Conservation (phyloP, 305 asterid species). For the Caryopteris hybrid region DNA sequence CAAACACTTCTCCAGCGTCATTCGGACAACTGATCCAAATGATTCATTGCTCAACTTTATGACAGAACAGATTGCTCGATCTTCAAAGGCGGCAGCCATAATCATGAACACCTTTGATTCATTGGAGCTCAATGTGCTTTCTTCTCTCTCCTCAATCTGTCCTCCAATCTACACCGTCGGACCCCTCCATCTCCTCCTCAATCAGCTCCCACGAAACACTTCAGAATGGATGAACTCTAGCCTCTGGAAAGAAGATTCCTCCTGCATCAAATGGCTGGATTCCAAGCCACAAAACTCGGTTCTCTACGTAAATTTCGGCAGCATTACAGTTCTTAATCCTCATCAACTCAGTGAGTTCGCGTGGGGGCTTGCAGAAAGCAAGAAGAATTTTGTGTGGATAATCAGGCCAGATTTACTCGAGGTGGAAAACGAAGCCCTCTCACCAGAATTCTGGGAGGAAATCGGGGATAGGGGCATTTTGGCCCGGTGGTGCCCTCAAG, state of each 20-base stretch:
- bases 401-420: slow-evolving; percentile 25
- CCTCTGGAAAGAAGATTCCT: slow-evolving; percentile 43
- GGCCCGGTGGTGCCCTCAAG: slow-evolving; percentile 34
- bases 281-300: slow-evolving; percentile 30
- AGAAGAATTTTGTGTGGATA: slow-evolving; percentile 32
- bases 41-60: slow-evolving; percentile 21
- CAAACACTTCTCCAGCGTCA: slow-evolving; percentile 21
- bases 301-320: slow-evolving; percentile 26
- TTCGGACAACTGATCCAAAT: slow-evolving; percentile 29
- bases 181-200: slow-evolving; percentile 10
- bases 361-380: slow-evolving; percentile 40
- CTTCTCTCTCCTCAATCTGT: slow-evolving; percentile 11
- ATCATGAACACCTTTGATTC: slow-evolving; percentile 25
- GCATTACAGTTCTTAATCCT: slow-evolving; percentile 31
- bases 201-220: neutral
- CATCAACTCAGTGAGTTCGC: slow-evolving; percentile 26
- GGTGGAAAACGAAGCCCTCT: neutral
- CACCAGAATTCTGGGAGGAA: slow-evolving; percentile 8
- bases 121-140: slow-evolving; percentile 16
- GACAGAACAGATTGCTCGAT: slow-evolving; percentile 11
- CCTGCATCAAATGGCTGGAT: slow-evolving; percentile 41
- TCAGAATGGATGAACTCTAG: slow-evolving; percentile 4
- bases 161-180: slow-evolving; percentile 27
- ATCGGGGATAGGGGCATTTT: slow-evolving; percentile 22
- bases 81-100: slow-evolving; percentile 24